Percentiles rank a stretch among this genome's conserved stretches.
Evolutionary conservation across 1,139 yeast species (phyloP).

Genomic region (Suhomyces choctaworum): DNA sequence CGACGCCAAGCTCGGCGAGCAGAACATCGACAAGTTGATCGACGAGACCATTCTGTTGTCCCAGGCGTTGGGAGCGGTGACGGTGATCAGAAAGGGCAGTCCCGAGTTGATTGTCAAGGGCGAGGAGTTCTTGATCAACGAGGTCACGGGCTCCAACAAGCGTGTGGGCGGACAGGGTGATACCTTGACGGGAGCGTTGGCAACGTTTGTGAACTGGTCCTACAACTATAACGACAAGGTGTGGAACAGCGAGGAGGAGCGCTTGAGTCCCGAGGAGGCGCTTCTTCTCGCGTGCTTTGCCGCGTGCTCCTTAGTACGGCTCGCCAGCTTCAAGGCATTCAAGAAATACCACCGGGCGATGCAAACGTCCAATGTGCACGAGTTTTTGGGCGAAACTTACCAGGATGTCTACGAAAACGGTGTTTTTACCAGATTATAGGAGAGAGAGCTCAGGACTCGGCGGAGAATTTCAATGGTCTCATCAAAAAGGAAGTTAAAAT

Average conservation of each 20-base stretch:
- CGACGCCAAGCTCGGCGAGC: constrained; percentile 29
- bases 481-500: too few species aligned
- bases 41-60: constrained; percentile 50
- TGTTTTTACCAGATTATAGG: constrained; percentile 9
- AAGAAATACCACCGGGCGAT: constrained; percentile 68
- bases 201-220: constrained; percentile 55
- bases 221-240: constrained; percentile 53
- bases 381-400: constrained; percentile 64
- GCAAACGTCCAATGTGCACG: constrained; percentile 82
- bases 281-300: constrained; percentile 68
- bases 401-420: constrained; percentile 45
- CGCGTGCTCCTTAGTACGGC: constrained; percentile 68
- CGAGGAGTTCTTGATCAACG: constrained; percentile 38
- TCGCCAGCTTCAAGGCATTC: constrained; percentile 67
- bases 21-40: constrained; percentile 22
- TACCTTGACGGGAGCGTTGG: constrained; percentile 69
- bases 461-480: too few species aligned
- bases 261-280: constrained; percentile 37
- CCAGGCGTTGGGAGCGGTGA: constrained; percentile 56
- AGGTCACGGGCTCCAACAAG: constrained; percentile 60
- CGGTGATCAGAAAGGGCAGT: constrained; percentile 71
- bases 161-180: constrained; percentile 93
- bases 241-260: constrained; percentile 47
- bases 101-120: constrained; percentile 63
- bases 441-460: too few species aligned